Percentiles rank a stretch among this genome's conserved stretches.
These are phyloP conservation scores for Debaryomyces prosopidis DNA, from an alignment of 805 yeast genomes.

Conservation along the genomic window DNA sequence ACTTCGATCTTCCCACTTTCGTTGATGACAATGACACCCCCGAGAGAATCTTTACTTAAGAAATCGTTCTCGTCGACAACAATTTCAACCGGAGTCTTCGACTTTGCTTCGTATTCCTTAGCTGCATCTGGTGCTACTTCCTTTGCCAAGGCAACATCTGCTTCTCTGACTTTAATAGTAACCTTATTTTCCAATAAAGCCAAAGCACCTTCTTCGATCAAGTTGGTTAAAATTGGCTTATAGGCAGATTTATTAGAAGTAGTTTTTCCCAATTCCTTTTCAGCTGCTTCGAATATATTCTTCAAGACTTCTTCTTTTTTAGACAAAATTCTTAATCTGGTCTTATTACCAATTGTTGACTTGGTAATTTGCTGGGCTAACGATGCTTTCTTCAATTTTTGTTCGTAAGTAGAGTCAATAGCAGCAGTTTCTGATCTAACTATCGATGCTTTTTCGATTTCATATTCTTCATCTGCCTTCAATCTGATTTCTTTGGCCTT, in stretches of 20 bases:
- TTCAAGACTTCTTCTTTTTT: conserved; percentile 79
- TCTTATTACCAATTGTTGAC: conserved; percentile 93
- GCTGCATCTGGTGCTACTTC: conserved; percentile 63
- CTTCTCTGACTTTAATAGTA: conserved; percentile 63
- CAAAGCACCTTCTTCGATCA: conserved; percentile 74
- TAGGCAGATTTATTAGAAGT: conserved; percentile 59
- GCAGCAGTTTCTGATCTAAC: conserved; percentile 91
- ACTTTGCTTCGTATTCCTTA: conserved; percentile 59
- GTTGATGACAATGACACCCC: conserved; percentile 80
- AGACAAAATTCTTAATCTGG: conserved; percentile 84
- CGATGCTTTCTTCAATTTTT: conserved; percentile 84
- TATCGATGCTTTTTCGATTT: conserved; percentile 92
- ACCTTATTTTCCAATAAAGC: conserved; percentile 74
- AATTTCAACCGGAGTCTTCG: conserved; percentile 58
- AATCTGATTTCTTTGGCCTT: conserved; percentile 94
- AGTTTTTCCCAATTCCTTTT: conserved; percentile 57
- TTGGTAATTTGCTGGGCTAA: conserved; percentile 94
- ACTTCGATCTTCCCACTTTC: conserved; percentile 82
- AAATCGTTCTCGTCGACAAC: conserved; percentile 54
- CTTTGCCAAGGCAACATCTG: conserved; percentile 60
- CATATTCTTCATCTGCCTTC: conserved; percentile 98
- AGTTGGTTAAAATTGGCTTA: conserved; percentile 66
- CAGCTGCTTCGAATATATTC: conserved; percentile 71
- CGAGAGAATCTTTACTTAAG: conserved; percentile 68
- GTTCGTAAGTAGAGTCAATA: conserved; percentile 77